phyloP scores from a whole-genome alignment of 345 rosid genomes.

The Balakata baccata region DNA sequence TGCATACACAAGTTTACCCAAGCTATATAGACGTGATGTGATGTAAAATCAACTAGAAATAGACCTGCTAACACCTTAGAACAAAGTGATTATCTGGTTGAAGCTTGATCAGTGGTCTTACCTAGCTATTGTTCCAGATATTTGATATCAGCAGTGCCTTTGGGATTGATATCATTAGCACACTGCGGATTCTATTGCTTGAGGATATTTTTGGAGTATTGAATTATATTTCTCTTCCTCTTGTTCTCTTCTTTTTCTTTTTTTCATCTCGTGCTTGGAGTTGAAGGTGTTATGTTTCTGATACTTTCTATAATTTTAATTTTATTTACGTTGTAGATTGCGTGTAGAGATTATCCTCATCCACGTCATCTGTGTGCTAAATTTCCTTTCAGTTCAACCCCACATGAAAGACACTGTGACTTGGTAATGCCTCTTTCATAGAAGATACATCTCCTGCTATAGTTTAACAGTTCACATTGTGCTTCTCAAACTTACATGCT shows the following conservation, averaged over 20 bases:
- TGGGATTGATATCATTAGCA: neutral
- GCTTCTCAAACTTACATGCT: conserved; percentile 10
- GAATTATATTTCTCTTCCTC: neutral
- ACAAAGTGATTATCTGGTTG: neutral
- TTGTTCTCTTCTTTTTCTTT: neutral
- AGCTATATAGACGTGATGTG: neutral
- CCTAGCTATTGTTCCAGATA: neutral
- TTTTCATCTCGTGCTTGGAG: conserved; percentile 2
- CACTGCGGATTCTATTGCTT: neutral
- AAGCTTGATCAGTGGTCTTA: neutral
- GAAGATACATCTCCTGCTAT: neutral
- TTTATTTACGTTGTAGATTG: conserved; percentile 51
- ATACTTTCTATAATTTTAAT: conserved; percentile 1
- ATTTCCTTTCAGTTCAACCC: conserved; percentile 53
- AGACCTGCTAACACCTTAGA: neutral
- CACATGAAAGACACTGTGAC: conserved; percentile 55
- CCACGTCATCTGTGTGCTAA: conserved; percentile 72
- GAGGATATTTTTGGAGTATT: neutral
- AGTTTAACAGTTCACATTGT: neutral
- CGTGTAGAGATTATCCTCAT: conserved; percentile 91
- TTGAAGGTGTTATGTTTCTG: neutral
- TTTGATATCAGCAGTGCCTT: neutral
- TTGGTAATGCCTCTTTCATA: conserved; percentile 41
- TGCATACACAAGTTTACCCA: neutral
- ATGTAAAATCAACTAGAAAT: neutral